Base-by-base conservation (phyloP, 202 grass and related monocot species). In the Alloteropsis angusta region DNA sequence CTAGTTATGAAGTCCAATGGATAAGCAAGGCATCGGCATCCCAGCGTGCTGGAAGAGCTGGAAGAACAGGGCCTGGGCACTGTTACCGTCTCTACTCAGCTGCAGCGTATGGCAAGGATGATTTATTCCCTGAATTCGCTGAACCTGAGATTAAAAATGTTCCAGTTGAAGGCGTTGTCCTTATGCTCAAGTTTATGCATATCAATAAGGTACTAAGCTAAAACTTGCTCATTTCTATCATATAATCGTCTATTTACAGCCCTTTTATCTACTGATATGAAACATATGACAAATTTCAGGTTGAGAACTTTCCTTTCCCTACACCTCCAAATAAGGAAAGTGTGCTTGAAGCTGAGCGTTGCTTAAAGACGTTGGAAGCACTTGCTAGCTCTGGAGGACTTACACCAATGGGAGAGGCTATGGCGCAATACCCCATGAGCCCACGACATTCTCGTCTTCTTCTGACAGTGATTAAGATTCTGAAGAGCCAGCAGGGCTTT, bases 21-120 rank as follows among this genome's bases (percentile, higher is more conserved):
- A 99, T 99, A 89, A 95, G 96, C 90, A 99, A 99, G 78, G 96
- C 92, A 25, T 95, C 92, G 41, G 92, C 92, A 28, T 87, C 89
- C 62, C 96, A 99, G 82, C 87, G 96, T 77, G 75, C 89, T 56
- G 96, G 96, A 72, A 87, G 96, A 85, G 90, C 96, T 67, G 96
- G 96, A 80, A 89, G 96, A 90, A 89, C 87, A 66, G 92, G 85
- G 35, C 96, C 96, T 76, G 96, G 96, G 21, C 96, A 99, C 73
- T 99, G 96, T 78, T 99, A 95, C 74, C 82, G 88, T 62, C 83
- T 99, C 18, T 99, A 95, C 76, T 95, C 96, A 39, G 87, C 87
- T 85, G 92, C 85, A 76, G 96, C 96, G 78, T 99, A 85, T 42
- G 79, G 92, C 75, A 99, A 99, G 91, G 84, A 99, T 41, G 88